Base-by-base conservation (phyloP, 768 basidiomycete species). In the Lactarius indigo region DNA sequence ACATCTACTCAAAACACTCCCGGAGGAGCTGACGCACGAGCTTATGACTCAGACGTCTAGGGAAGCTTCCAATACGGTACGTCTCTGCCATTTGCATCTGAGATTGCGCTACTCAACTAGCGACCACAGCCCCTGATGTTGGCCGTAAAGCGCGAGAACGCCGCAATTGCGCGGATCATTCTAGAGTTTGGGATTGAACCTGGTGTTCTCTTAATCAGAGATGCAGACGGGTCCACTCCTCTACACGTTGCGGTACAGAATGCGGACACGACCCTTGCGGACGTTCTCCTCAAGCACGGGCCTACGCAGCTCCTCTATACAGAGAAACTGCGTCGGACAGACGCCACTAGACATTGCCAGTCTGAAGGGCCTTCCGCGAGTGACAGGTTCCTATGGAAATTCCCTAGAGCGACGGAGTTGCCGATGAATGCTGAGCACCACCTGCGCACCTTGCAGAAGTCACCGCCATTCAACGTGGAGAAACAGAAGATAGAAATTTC, bases 51-150 rank as follows among this genome's bases (percentile, higher is more conserved):
- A 85, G 64, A 80, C 79, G 64, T 82, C 84, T 3, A 83, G 80
- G 69, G 73, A 65, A 0, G 76, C 76, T 3, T 70, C 77, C 23
- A 82, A 83, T 61, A 85, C 84, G 5, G 85, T 86, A 70, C 10
- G 73, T 61, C 74, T 71, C 13, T 70, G 10, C 26, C 15, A 23
- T 18, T 28, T 23, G 23, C 2, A 64, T 37, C 33, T 44, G 33
- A 41, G 18, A 37, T 30, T 30, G 30, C 26, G 20, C 56, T 1
- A 28, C 61, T 71, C 30, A 50, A 28, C 44, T 41, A 26, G 60
- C 56, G 20, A 23, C 64, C 56, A 2, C 59, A 87, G 87, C 85
- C 86, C 9, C 75, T 87, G 7, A 84, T 83, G 68, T 50, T 85
- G n/a, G 83, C 84, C 4, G 81, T 84, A 17, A 81, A 82, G 65